These are phyloP conservation scores for Leptomonas seymouri DNA, from an alignment of 208 protist genomes.

Conservation along the genomic window DNA sequence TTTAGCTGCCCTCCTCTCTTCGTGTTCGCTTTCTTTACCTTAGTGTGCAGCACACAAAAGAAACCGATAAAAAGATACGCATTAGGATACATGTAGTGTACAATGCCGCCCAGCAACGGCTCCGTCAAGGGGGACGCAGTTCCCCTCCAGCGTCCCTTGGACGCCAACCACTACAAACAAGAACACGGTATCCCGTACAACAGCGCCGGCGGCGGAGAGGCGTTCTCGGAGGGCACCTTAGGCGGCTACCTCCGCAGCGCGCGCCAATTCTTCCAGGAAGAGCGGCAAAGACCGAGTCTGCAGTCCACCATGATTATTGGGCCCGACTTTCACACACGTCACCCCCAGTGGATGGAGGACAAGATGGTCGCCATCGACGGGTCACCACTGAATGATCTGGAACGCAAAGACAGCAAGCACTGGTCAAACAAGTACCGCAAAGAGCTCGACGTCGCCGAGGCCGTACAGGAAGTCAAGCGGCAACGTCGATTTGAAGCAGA, in stretches of 20 bases:
- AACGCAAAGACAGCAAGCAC: constrained; percentile 29
- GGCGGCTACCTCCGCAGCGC: constrained; percentile 8
- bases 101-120: constrained; percentile 20
- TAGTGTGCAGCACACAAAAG: too few species aligned
- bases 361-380: constrained; percentile 83
- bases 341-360: constrained; percentile 80
- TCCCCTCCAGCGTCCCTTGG: neutral
- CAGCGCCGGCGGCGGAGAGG: constrained; percentile 37
- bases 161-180: neutral
- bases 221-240: constrained; percentile 12
- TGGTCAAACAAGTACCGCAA: constrained; percentile 62
- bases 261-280: constrained; percentile 31
- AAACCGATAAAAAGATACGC: too few species aligned
- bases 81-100: too few species aligned
- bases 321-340: constrained; percentile 55
- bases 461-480: constrained; percentile 64
- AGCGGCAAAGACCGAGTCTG: constrained; percentile 19
- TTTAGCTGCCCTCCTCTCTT: too few species aligned
- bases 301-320: constrained; percentile 28
- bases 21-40: too few species aligned
- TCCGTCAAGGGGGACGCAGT: constrained; percentile 10
- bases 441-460: constrained; percentile 80
- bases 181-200: constrained; percentile 22
- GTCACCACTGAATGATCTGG: constrained; percentile 55
- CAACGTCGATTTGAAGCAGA: constrained; percentile 48